Base-by-base conservation (phyloP, 2,329 filamentous ascomycete species). In the Fusarium sp. region DNA sequence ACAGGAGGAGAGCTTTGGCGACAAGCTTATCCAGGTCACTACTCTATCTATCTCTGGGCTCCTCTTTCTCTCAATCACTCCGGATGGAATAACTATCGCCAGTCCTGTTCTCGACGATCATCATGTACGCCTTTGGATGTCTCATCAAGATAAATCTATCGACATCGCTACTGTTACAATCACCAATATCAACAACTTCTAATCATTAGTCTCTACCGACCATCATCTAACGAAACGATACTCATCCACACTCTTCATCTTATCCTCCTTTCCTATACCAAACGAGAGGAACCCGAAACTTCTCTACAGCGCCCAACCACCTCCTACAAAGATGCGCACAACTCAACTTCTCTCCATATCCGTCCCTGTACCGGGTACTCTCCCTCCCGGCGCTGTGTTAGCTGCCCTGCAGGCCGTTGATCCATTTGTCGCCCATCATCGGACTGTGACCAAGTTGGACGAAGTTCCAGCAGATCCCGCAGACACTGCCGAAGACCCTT, bases 361-460 rank as follows among this genome's bases (percentile, higher is more conserved):
- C 51, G 75, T 82, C 53, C 80, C 83, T 14, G 76, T 85, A n/a
- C 83, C 83, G 19, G 70, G 78, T 31, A 73, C 71, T 42, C 72
- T 84, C 21, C 69, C 80, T 9, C 81, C 82, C 0, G 64, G 76
- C 11, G 74, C 75, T 42, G 79, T 84, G 60, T 43, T 84, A 65
- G 74, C 76, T 26, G 74, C 77, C 14, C 76, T 85, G 5, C 81
- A 83, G 42, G 75, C 79, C 50, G 80, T 80, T 66, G 75, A 77
- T 41, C 79, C 82, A 34, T 78, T 84, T 63, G 82, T 84, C 71
- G 75, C 68, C 67, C 79, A 82, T 65, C 81, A 83, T 28, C 77
- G 76, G 63, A 74, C 80, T 39, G 75, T 81, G 31, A 77, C 72
- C 7, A 72, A 75, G 34, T 84, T 75, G 68, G 76, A 79, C 45